Evolutionary conservation across 306 rosid species (phyloP).

Genomic region (Casuarina glauca): DNA sequence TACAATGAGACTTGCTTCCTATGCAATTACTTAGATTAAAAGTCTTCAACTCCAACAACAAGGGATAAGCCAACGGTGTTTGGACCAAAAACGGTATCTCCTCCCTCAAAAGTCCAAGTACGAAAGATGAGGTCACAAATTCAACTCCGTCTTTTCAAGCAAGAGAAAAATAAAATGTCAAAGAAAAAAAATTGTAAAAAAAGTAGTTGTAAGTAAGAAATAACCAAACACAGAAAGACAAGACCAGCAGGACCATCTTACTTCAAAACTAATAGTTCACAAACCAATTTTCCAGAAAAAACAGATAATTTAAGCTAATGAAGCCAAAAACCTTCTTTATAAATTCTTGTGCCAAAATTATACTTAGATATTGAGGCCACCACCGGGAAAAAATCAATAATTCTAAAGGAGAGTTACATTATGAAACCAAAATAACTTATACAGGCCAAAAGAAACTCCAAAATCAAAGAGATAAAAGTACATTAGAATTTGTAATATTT

Average conservation of each 20-base stretch:
- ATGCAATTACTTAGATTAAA: background rate
- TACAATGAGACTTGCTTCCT: background rate
- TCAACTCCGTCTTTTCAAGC: background rate
- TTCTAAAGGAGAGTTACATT: background rate
- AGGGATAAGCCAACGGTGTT: background rate
- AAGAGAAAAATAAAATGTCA: background rate
- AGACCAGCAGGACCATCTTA: background rate
- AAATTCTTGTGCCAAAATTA: background rate
- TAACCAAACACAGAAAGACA: background rate
- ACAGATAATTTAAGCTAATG: background rate
- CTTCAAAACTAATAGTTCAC: background rate
- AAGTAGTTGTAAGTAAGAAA: background rate
- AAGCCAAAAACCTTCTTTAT: background rate
- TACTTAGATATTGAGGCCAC: background rate
- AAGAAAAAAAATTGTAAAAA: no score
- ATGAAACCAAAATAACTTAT: background rate
- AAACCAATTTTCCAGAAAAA: background rate
- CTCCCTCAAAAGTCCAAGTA: background rate
- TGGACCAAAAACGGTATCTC: background rate
- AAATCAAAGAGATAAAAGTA: background rate
- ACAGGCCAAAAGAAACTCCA: background rate
- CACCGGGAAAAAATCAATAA: background rate
- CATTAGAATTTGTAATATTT: background rate
- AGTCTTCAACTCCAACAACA: background rate
- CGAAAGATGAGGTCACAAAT: background rate